Conservation (phyloP, 169 alveolate genomes). For the Besnoitia besnoiti region DNA sequence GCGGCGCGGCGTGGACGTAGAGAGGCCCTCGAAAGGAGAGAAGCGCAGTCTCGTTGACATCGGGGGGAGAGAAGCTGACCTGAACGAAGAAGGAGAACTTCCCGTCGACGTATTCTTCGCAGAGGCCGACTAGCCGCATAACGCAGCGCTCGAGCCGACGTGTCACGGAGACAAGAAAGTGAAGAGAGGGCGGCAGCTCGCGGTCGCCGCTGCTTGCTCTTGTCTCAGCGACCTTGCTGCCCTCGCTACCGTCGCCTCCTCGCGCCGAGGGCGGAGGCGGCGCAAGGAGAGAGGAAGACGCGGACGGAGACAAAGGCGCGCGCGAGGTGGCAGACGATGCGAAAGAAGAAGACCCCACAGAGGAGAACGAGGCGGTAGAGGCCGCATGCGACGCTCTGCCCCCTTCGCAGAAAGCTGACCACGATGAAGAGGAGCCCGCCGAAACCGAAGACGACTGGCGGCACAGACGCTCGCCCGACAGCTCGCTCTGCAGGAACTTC, state of each 20-base stretch:
- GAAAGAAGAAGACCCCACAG: no score
- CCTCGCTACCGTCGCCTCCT: no score
- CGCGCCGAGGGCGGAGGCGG: no score
- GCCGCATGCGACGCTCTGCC: background rate
- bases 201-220: no score
- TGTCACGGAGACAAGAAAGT: background rate
- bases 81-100: conserved; percentile 20
- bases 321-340: no score
- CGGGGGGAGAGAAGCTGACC: no score
- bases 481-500: background rate
- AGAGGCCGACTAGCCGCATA: background rate
- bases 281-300: no score
- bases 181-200: conserved; percentile 6
- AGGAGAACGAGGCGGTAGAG: background rate
- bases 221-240: no score
- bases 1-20: background rate
- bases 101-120: background rate
- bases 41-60: no score
- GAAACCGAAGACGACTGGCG: no score
- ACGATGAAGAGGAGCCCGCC: no score
- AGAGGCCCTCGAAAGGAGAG: background rate
- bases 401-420: background rate
- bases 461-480: background rate
- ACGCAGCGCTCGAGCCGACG: conserved; percentile 26
- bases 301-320: no score